These are phyloP conservation scores for Sanghuangporus baumii DNA, from an alignment of 1,284 basidiomycete genomes.

Conservation along the genomic window DNA sequence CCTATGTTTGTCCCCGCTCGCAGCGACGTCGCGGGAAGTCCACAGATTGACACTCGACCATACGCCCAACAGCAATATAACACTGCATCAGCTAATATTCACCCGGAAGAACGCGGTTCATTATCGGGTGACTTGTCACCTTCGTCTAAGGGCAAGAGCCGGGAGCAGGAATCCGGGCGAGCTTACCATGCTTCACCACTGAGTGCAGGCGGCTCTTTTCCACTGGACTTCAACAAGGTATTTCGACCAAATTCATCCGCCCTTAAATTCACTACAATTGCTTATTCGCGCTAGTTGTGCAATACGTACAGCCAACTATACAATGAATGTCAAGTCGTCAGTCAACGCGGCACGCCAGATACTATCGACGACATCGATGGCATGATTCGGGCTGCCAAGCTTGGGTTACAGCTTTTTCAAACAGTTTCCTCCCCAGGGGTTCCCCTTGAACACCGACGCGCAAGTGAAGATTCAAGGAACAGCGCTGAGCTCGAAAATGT, in stretches of 20 bases:
- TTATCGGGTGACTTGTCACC: constrained; percentile 8
- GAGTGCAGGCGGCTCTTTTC: neutral
- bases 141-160: constrained; percentile 18
- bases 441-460: constrained; percentile 9
- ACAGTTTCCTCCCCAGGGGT: constrained; percentile 28
- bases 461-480: constrained; percentile 17
- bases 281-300: constrained; percentile 29
- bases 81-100: neutral
- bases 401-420: constrained; percentile 48
- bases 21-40: constrained; percentile 1
- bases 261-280: neutral
- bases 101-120: constrained; percentile 5
- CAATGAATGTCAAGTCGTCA: constrained; percentile 32
- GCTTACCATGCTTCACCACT: constrained; percentile 7
- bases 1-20: constrained; percentile 20
- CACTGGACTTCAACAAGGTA: constrained; percentile 14
- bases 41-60: constrained; percentile 4
- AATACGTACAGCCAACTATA: constrained; percentile 44
- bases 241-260: neutral
- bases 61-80: constrained; percentile 11
- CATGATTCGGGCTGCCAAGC: constrained; percentile 44
- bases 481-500: constrained; percentile 12
- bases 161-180: constrained; percentile 10
- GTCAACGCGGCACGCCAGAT: constrained; percentile 25
- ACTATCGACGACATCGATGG: constrained; percentile 38